A percentile compares a stretch with the other conserved stretches of the same genome.
Conservation (phyloP, 495 filamentous ascomycete species). For the Tricharina praecox region DNA sequence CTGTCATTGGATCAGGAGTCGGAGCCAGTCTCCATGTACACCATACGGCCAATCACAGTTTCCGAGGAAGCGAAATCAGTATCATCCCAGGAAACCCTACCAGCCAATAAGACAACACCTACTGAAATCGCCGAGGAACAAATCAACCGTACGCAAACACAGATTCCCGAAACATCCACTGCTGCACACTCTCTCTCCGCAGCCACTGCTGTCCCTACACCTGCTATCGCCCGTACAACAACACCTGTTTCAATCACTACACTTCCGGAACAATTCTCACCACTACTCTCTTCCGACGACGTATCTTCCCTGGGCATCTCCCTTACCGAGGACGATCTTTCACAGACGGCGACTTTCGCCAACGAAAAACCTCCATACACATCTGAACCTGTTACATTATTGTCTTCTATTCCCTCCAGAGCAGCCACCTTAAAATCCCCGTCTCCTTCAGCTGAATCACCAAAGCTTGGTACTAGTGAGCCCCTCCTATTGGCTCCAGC, state of each 20-base stretch:
- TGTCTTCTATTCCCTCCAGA: neutral
- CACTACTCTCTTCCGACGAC: slow-evolving; percentile 1
- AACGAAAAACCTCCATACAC: neutral
- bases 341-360: slow-evolving; percentile 1
- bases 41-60: neutral
- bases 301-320: neutral
- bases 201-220: neutral
- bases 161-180: neutral
- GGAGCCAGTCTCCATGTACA: no score
- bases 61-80: slow-evolving; percentile 6
- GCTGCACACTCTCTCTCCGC: neutral
- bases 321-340: neutral
- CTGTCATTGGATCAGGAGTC: neutral
- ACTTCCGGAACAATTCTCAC: neutral
- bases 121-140: slow-evolving; percentile 1
- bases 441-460: neutral
- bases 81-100: no score
- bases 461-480: neutral
- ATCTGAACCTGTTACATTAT: neutral
- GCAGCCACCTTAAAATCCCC: neutral
- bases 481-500: neutral
- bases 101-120: neutral
- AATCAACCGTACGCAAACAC: slow-evolving; percentile 1
- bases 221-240: neutral
- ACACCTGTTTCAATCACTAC: neutral